Base-by-base conservation (phyloP, 257 asterid genomes). In the Solanum neorickii region DNA sequence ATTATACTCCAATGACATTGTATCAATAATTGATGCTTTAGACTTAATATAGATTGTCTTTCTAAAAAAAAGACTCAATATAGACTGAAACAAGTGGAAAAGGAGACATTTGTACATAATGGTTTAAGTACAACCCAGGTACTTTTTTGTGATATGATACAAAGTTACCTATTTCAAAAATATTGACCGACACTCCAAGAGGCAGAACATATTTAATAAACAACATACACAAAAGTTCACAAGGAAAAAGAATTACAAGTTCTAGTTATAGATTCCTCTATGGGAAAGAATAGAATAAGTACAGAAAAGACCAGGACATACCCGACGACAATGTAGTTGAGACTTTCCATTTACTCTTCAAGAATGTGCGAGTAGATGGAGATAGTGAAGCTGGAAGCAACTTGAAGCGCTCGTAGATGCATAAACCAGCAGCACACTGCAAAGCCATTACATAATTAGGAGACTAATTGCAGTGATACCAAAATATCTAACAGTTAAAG, bases 341-440 rank as follows among this genome's bases (percentile, higher is more conserved):
- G 47, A 94, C 92, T 91, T 93, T 95, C 88, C 72, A 69, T 74
- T 89, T 96, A 76, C 88, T 95, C 92, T 91, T 95, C 90, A 90
- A 91, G 89, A 92, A 83, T 49, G 91, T 66, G 75, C 87, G 89
- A 70, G 93, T 87, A 4, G 94, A 92, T 49, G 95, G 92, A 88
- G 92, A 89, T 82, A 92, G 91, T 82, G 93, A 86, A 86, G 96
- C 90, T 29, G 94, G 97, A 72, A 94, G 93, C 92, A 80, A 78
- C 95, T 95, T 96, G 91, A 97, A 88, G 86, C 93, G 93, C 84
- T 93, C 95, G 44, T 94, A 92, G 83, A 96, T 59, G 93, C 96
- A 93, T 92, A 93, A 88, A 56, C 99, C 99, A 89, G 96, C 96
- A 88, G 99, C 99, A 85, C 98, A 93, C 99, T 97, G 86, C 52